Evolutionary conservation across 2,329 filamentous ascomycete species (phyloP), one percentile per base, ranked within the genome.

Genomic region (Gaeumannomyces tritici): DNA sequence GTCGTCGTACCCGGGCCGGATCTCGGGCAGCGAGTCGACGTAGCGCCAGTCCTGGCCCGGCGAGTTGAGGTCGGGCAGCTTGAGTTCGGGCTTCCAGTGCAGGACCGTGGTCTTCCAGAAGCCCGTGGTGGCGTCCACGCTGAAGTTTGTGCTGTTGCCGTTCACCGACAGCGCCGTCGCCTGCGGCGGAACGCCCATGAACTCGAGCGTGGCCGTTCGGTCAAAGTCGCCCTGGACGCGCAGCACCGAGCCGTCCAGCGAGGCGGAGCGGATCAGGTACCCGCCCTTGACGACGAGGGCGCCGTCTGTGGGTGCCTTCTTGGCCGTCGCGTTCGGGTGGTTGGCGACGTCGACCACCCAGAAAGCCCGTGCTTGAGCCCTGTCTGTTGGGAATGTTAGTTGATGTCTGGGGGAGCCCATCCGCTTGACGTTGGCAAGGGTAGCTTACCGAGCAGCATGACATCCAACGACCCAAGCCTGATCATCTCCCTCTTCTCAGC

Each of bases 1-100:
- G 71, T 95, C 90, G 61, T 91, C 84, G 67, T 92, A 93, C 1
- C 72, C 73, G 0, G 77, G 65, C 59, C 81, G 71, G 8, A 90
- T 76, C 70, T 93, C 90, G 0, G 90, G 90, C 0, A 95, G 81
- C 0, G 83, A 83, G 71, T 93, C 85, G 27, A 90, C 69, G 63
- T 83, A 85, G 69, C 86, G 86, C 90, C 90, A 95, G 1, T 80
- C 73, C 12, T 90, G 72, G 0, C 76, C 71, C 18, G 78, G 76
- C 2, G 93, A 76, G 42, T 8, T 8, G 21, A 51, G 2, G 9
- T 82, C 74, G 0, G 89, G 88, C 1, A 91, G 66, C 0, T 70
- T 68, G 54, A 89, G 65, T 0, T 74, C 70, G 0, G 84, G 85
- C 9, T 75, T 69, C 88, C 89, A n/a, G 60, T 33, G 35, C 11